phyloP scores from a whole-genome alignment of 1,284 basidiomycete genomes.

The Pascua sp. region DNA sequence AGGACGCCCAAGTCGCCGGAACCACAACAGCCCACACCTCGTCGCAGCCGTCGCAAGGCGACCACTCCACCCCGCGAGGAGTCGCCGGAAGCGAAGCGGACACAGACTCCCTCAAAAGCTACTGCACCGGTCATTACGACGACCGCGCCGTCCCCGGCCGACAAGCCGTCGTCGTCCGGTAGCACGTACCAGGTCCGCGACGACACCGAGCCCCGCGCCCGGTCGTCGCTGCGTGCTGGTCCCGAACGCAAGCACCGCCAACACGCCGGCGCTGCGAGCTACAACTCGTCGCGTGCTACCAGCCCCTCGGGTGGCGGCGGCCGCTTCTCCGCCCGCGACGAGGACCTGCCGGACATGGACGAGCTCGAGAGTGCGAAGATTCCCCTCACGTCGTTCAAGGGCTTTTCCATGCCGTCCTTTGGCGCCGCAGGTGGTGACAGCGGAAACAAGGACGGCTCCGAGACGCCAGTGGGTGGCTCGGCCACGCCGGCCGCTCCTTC shows the following conservation, averaged over 20 bases:
- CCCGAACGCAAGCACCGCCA: conserved; percentile 34
- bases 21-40: conserved; percentile 2
- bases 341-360: conserved; percentile 46
- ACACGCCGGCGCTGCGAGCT: conserved; percentile 40
- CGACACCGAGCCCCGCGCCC: conserved; percentile 26
- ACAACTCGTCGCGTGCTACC: conserved; percentile 31
- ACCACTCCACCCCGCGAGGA: background rate
- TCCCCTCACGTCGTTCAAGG: conserved; percentile 37
- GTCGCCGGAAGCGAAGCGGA: conserved; percentile 21
- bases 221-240: conserved; percentile 38
- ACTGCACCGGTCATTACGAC: conserved; percentile 37
- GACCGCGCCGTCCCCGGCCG: conserved; percentile 39
- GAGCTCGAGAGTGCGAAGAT: conserved; percentile 43
- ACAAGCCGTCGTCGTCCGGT: too few relatives aligned
- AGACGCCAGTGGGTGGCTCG: background rate
- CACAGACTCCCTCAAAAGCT: conserved; percentile 21
- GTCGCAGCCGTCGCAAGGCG: conserved; percentile 4
- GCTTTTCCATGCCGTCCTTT: conserved; percentile 32
- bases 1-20: conserved; percentile 7
- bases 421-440: background rate
- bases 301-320: conserved; percentile 21
- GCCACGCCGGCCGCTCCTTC: conserved; percentile 6
- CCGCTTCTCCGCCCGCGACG: conserved; percentile 45
- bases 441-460: background rate
- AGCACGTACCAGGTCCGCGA: conserved; percentile 32